Conservation (phyloP, 2,329 filamentous ascomycete species). For the Xylogone sp. region DNA sequence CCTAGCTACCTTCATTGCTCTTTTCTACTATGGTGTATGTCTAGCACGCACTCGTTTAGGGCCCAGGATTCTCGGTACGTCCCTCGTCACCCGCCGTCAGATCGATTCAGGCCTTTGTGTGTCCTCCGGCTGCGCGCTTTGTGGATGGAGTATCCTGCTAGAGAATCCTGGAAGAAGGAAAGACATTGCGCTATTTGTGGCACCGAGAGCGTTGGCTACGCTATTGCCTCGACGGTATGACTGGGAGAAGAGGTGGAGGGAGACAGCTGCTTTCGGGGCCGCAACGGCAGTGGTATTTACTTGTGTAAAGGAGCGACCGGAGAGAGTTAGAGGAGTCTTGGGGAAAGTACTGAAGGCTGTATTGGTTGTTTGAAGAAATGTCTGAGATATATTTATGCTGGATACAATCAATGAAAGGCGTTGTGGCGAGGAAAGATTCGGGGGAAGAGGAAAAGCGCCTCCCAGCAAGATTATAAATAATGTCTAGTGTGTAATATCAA, state of each 20-base stretch:
- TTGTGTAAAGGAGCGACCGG: conserved; percentile 57
- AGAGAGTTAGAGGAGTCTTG: conserved; percentile 63
- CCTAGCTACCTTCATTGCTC: conserved; percentile 69
- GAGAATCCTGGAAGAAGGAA: conserved; percentile 63
- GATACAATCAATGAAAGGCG: too few species aligned
- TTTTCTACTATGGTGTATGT: conserved; percentile 86
- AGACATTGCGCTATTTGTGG: conserved; percentile 77
- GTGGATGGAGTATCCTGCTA: conserved; percentile 77
- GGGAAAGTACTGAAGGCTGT: conserved; percentile 49
- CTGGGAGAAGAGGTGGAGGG: conserved; percentile 59
- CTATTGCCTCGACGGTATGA: conserved; percentile 68
- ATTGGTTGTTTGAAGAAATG: conserved; percentile 5
- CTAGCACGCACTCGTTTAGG: conserved; percentile 71
- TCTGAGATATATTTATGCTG: too few species aligned
- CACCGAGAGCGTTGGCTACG: conserved; percentile 72
- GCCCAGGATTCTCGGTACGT: conserved; percentile 59
- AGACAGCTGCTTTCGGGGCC: conserved; percentile 61
- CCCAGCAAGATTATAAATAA: too few species aligned
- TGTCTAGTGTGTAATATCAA: background rate
- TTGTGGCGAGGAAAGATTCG: too few species aligned
- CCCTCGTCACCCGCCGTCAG: conserved; percentile 41
- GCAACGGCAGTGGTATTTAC: conserved; percentile 70
- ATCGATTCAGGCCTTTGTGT: conserved; percentile 67
- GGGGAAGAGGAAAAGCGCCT: too few species aligned
- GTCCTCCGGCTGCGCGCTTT: conserved; percentile 66